Conservation (phyloP, 805 yeast genomes). For the Lachancea meyersii region DNA sequence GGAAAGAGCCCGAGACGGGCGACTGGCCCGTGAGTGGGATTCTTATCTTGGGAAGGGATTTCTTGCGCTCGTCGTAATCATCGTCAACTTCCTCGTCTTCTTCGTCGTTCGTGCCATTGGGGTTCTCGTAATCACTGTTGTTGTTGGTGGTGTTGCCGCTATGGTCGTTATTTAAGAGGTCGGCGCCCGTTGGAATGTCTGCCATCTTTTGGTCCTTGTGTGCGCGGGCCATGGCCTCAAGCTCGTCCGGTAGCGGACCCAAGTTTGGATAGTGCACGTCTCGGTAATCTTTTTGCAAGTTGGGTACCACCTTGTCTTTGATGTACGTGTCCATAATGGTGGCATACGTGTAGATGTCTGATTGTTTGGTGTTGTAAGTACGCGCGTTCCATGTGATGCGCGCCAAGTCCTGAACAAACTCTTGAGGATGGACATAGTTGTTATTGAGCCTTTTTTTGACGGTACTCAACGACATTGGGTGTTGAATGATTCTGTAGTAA, state of each 20-base stretch:
- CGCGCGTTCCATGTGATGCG: slow-evolving; percentile 90
- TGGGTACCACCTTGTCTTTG: slow-evolving; percentile 33
- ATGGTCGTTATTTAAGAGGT: slow-evolving; percentile 8
- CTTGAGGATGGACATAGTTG: slow-evolving; percentile 54
- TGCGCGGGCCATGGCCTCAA: slow-evolving; percentile 9
- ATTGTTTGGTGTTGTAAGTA: slow-evolving; percentile 66
- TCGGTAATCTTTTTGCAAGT: slow-evolving; percentile 30
- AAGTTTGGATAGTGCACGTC: slow-evolving; percentile 42
- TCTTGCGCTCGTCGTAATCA: slow-evolving; percentile 8
- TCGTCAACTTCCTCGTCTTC: slow-evolving; percentile 15
- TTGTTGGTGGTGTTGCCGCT: slow-evolving; percentile 14
- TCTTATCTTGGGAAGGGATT: slow-evolving; percentile 13
- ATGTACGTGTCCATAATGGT: slow-evolving; percentile 41
- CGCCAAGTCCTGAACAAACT: slow-evolving; percentile 68
- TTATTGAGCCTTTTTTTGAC: slow-evolving; percentile 57
- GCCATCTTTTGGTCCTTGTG: slow-evolving; percentile 7
- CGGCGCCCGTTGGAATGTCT: slow-evolving; percentile 3
- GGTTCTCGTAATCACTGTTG: slow-evolving; percentile 12
- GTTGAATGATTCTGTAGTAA: slow-evolving; percentile 69
- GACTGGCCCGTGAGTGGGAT: slow-evolving; percentile 9
- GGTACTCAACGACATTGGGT: slow-evolving; percentile 77
- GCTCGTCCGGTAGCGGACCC: slow-evolving; percentile 60
- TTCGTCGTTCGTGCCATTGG: slow-evolving; percentile 12
- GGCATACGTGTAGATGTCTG: slow-evolving; percentile 63
- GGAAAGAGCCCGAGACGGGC: slow-evolving; percentile 3